Percentiles rank a stretch among this genome's conserved stretches.
These are phyloP conservation scores for Sutorius australiensis DNA, from an alignment of 768 basidiomycete species.

Conservation along the genomic window DNA sequence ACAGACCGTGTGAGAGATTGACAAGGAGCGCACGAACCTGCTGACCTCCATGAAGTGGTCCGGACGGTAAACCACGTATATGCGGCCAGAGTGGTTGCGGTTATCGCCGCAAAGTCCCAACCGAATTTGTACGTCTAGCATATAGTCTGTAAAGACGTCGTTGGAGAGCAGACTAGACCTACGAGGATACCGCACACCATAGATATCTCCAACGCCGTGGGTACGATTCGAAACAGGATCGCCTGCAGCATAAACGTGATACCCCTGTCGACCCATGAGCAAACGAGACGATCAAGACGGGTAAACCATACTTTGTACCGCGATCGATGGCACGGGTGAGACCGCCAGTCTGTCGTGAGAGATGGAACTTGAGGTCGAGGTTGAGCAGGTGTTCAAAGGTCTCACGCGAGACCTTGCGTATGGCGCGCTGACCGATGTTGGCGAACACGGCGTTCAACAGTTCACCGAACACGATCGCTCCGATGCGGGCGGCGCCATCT, in stretches of 20 bases:
- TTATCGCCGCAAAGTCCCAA: slow-evolving; percentile 94
- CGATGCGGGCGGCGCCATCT: slow-evolving; percentile 91
- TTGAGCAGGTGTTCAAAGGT: slow-evolving; percentile 92
- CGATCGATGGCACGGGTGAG: slow-evolving; percentile 95
- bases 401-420: slow-evolving; percentile 91
- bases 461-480: slow-evolving; percentile 87
- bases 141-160: background rate
- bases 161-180: slow-evolving; percentile 22
- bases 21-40: background rate
- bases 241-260: slow-evolving; percentile 94
- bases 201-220: slow-evolving; percentile 92
- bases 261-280: slow-evolving; percentile 51
- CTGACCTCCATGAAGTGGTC: slow-evolving; percentile 93
- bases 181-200: slow-evolving; percentile 98
- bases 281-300: background rate
- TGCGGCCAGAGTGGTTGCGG: slow-evolving; percentile 74
- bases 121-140: slow-evolving; percentile 93
- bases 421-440: slow-evolving; percentile 89
- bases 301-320: slow-evolving; percentile 78
- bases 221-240: slow-evolving; percentile 90
- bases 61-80: slow-evolving; percentile 98
- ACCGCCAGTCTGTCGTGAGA: slow-evolving; percentile 92
- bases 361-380: slow-evolving; percentile 89
- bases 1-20: background rate
- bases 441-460: slow-evolving; percentile 95